These are phyloP conservation scores for Ettlia oleoabundans DNA, from an alignment of 139 green algal genomes.

Conservation along the genomic window DNA sequence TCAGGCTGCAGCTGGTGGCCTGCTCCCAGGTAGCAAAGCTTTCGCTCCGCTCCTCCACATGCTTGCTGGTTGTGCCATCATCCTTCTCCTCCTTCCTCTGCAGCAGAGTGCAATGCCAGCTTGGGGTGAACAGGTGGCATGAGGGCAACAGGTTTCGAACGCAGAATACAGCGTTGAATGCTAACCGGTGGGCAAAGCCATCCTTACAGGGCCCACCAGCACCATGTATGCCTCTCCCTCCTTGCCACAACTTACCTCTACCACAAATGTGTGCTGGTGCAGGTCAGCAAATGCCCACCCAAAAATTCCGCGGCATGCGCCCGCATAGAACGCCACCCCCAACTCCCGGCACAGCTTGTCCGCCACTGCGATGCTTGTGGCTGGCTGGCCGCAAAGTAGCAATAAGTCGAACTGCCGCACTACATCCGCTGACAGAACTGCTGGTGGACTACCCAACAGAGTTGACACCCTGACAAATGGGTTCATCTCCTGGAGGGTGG, in stretches of 20 bases:
- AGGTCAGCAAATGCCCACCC: conserved; percentile 82
- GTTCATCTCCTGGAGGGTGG: conserved; percentile 88
- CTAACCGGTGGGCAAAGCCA: too few species aligned
- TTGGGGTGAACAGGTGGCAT: background rate
- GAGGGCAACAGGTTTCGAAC: too few species aligned
- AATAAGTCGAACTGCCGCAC: conserved; percentile 59
- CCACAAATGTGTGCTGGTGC: conserved; percentile 60
- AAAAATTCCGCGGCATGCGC: conserved; percentile 47
- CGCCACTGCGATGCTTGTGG: conserved; percentile 29
- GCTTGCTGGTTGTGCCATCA: conserved; percentile 16
- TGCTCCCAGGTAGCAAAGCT: conserved; percentile 24
- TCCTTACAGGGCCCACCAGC: background rate
- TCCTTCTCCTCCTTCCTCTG: conserved; percentile 33
- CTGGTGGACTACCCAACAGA: conserved; percentile 21
- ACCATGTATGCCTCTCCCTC: background rate
- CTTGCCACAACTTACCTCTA: conserved; percentile 13
- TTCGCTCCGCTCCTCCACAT: conserved; percentile 18
- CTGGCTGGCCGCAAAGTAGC: conserved; percentile 49
- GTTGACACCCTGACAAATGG: conserved; percentile 75
- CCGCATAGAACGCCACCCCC: conserved; percentile 70
- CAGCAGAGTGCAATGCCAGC: background rate
- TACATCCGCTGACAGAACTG: background rate
- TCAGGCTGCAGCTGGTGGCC: conserved; percentile 26
- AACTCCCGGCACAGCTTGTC: conserved; percentile 49
- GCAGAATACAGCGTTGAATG: too few species aligned